Evolutionary conservation across 2,329 filamentous ascomycete species (phyloP), one percentile per base, ranked within the genome.

Genomic region (Aureobasidium leucospermi): DNA sequence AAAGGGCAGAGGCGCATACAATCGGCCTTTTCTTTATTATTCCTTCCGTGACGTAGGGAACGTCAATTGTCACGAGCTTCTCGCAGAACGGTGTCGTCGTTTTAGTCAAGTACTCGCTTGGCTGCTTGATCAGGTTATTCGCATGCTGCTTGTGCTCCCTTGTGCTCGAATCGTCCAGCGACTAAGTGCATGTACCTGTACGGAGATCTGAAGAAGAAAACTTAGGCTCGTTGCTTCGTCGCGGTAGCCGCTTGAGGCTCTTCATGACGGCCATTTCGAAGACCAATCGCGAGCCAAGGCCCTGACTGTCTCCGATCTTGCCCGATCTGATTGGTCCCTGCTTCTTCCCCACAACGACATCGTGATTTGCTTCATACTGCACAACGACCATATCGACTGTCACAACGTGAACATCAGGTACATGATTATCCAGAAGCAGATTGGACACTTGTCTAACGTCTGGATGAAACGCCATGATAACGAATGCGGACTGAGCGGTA

Each of bases 241-340:
- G 15, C 39, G 51, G 51, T 34, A 55, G 51, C 51, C 51, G 39
- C 51, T 55, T 55, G 51, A 55, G 51, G n/a, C 51, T 55, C 51
- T 55, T 28, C 28, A 55, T 34, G 51, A 55, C 51, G 36, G 36
- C 49, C 34, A 41, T 53, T 42, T 32, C 19, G 38, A 42, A 2
- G 39, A 29, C 51, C 51, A 55, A 55, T 55, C 38, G 51, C n/a
- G 43, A 19, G 51, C 51, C 38, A 55, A 55, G 51, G 32, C 51
- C 38, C 39, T 34, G 38, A 43, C 38, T 39, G 43, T 43, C 38
- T 43, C 39, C 28, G 51, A 55, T 23, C 48, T 39, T 52, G 8
- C 15, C 48, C 48, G 48, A 52, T 41, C 23, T 41, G 6, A 52
- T 52, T 52, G 34, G 48, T 11, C 19, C 19, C 48, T 52, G 48